Percentiles rank a stretch among this genome's conserved stretches.
These are phyloP conservation scores for Yamadazyma triangularis DNA, from an alignment of 1,139 yeast species.

Conservation along the genomic window DNA sequence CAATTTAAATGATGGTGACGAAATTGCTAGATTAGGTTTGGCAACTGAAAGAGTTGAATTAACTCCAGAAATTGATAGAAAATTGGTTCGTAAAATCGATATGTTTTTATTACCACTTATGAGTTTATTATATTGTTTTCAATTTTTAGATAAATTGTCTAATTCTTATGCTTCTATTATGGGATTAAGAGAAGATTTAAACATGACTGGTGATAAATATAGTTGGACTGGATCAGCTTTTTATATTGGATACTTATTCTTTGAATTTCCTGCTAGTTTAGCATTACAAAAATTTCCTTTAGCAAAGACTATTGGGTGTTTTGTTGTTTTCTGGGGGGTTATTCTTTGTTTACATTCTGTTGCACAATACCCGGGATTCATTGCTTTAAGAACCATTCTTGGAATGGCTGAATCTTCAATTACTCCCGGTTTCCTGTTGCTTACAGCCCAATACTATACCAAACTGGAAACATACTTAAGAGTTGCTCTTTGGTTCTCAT, in stretches of 20 bases:
- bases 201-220: slow-evolving; percentile 49
- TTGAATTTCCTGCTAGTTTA: slow-evolving; percentile 43
- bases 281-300: slow-evolving; percentile 35
- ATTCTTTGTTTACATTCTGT: slow-evolving; percentile 24
- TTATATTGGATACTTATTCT: slow-evolving; percentile 48
- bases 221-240: slow-evolving; percentile 57
- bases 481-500: slow-evolving; percentile 26
- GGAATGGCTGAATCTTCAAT: slow-evolving; percentile 54
- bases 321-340: slow-evolving; percentile 27
- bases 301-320: slow-evolving; percentile 20
- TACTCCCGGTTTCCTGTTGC: slow-evolving; percentile 55
- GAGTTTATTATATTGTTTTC: slow-evolving; percentile 52
- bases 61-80: slow-evolving; percentile 14
- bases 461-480: slow-evolving; percentile 20
- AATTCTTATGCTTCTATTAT: slow-evolving; percentile 57
- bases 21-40: slow-evolving; percentile 26
- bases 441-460: slow-evolving; percentile 31
- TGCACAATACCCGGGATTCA: slow-evolving; percentile 26
- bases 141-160: slow-evolving; percentile 63
- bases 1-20: slow-evolving; percentile 23
- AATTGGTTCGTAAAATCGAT: slow-evolving; percentile 45
- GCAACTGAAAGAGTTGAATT: slow-evolving; percentile 13
- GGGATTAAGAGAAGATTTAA: slow-evolving; percentile 46
- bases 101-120: slow-evolving; percentile 49
- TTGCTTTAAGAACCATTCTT: slow-evolving; percentile 29